These are phyloP conservation scores for Novakomyces olei DNA, from an alignment of 805 yeast species.

Conservation along the genomic window DNA sequence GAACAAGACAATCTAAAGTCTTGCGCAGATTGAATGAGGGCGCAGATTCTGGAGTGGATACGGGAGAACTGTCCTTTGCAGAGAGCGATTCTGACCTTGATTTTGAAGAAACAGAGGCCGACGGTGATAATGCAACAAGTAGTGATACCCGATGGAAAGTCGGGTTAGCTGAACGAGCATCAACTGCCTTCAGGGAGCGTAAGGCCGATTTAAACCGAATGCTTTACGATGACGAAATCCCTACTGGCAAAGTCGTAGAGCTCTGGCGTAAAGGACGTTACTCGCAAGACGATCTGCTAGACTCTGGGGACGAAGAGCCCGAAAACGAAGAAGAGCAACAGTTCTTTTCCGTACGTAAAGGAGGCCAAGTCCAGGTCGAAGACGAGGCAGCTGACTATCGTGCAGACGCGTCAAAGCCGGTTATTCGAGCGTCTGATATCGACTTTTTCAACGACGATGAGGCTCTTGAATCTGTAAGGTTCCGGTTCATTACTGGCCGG, in stretches of 20 bases:
- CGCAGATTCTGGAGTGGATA: too few relatives aligned
- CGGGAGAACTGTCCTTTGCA: constrained; percentile 27
- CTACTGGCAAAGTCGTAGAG: constrained; percentile 46
- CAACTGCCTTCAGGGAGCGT: constrained; percentile 20
- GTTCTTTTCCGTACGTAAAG: not conserved
- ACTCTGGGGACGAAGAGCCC: constrained; percentile 22
- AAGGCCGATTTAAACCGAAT: constrained; percentile 58
- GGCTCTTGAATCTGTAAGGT: constrained; percentile 30
- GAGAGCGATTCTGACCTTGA: constrained; percentile 21
- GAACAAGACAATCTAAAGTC: too few relatives aligned
- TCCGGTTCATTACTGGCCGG: constrained; percentile 9
- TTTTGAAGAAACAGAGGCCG: constrained; percentile 20
- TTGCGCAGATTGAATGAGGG: too few relatives aligned
- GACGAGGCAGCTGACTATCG: constrained; percentile 11
- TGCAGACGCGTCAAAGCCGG: too few relatives aligned
- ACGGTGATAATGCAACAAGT: constrained; percentile 17
- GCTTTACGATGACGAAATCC: constrained; percentile 54
- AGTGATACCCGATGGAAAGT: constrained; percentile 15
- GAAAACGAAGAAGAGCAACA: constrained; percentile 9
- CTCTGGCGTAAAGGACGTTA: too few relatives aligned
- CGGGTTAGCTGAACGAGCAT: constrained; percentile 27
- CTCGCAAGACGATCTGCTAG: too few relatives aligned
- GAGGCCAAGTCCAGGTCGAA: constrained; percentile 5
- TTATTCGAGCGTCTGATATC: too few relatives aligned
- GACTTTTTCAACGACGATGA: constrained; percentile 61